Evolutionary conservation across 2,329 filamentous ascomycete species (phyloP), one percentile per base, ranked within the genome.

Genomic region (Aspergillus carbonarius): DNA sequence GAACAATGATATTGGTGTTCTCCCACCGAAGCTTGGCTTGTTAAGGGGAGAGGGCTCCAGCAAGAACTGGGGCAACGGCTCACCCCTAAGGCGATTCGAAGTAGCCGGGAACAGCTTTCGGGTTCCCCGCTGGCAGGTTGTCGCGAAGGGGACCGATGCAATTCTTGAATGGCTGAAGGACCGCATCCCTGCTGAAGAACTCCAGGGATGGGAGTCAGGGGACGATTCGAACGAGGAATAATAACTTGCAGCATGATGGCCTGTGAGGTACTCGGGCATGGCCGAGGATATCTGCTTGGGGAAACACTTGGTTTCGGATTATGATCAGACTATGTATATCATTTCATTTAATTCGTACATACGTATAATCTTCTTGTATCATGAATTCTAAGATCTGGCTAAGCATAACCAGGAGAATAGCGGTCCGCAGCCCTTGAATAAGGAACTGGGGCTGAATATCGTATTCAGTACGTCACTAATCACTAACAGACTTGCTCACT

Each of bases 131-230:
- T 93, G 89, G 79, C 90, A 89, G 62, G 84, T 96, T 6, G 78
- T 98, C 49, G 90, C 93, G 60, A 90, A 92, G 62, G 93, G 93
- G 0, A 97, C 93, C 0, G 92, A 96, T 67, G 89, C 91, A 2
- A 88, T 92, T 0, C 78, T 97, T 64, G 82, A 87, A 51, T 96
- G 92, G 89, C 75, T 97, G 52, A 84, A 90, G 60, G 89, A 91
- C 27, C 84, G 89, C 56, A 88, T 96, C 35, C 87, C 90, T 2
- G 68, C 66, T n/a, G 70, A 73, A 40, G 77, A 79, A 18, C 61
- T 79, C 48, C 70, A 68, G 23, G 73, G 76, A 52, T 77, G 71
- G 72, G 72, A 73, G 54, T 63, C 65, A 13, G 72, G 66, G 34
- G 62, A 68, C 18, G 65, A 67, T 23, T 42, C 44, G 18, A 55